A percentile compares a stretch with the other conserved stretches of the same genome.
Evolutionary conservation across 208 protist species (phyloP).

Genomic region (Trichomonas tenax): DNA sequence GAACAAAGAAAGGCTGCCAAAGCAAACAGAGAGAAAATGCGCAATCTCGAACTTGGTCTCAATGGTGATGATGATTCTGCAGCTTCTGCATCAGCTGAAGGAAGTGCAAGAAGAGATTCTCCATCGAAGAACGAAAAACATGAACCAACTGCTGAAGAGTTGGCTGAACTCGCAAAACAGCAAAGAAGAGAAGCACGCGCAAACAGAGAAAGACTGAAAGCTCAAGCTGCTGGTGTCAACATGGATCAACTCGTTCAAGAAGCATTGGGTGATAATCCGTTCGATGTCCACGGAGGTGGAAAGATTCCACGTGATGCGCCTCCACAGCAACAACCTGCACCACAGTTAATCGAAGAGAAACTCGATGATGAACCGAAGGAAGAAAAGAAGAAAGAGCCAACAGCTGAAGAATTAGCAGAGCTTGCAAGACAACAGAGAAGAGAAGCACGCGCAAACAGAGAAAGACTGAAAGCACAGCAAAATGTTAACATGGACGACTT

Average conservation of each 20-base stretch:
- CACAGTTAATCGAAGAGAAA: background rate
- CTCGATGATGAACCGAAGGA: background rate
- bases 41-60: background rate
- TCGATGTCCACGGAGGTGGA: background rate
- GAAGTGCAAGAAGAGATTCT: background rate
- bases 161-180: background rate
- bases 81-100: background rate
- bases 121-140: background rate
- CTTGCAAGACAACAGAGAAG: background rate
- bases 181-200: background rate
- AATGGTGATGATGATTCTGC: background rate
- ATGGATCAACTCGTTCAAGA: background rate
- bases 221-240: background rate
- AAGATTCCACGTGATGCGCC: background rate
- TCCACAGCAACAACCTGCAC: background rate
- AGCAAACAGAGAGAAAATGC: background rate
- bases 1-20: background rate
- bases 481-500: background rate
- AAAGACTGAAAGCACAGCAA: background rate
- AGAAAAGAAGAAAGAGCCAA: background rate
- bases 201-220: background rate
- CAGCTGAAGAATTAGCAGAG: background rate
- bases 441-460: background rate
- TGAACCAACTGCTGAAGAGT: background rate
- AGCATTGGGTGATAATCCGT: background rate